These are phyloP conservation scores for Cladorrhinum sp. DNA, from an alignment of 2,329 filamentous ascomycete genomes.

Conservation along the genomic window DNA sequence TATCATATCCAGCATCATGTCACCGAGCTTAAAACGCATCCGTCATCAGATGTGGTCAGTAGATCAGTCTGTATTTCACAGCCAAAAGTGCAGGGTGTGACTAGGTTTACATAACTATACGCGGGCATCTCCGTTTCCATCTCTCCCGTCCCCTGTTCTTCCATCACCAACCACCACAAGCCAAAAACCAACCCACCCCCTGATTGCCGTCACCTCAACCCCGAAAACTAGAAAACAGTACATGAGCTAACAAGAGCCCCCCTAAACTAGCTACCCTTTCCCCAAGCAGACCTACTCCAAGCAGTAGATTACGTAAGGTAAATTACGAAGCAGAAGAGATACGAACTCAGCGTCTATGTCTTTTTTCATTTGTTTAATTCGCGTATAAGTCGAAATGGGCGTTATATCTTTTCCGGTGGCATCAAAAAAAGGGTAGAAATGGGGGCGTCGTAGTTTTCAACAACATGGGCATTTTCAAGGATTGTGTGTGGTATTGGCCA, in stretches of 20 bases:
- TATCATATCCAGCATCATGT: not conserved
- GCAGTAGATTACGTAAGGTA: slow-evolving; percentile 20
- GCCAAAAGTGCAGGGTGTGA: not conserved
- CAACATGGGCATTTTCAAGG: slow-evolving; percentile 24
- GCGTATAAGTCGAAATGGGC: slow-evolving; percentile 6
- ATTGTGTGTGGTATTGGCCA: slow-evolving; percentile 5
- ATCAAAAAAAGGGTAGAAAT: slow-evolving; percentile 11
- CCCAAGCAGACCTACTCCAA: slow-evolving; percentile 73
- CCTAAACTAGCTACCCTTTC: slow-evolving; percentile 64
- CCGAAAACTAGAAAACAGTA: not conserved
- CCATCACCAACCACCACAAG: not conserved
- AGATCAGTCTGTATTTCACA: slow-evolving; percentile 1
- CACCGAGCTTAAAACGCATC: not conserved
- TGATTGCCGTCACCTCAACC: not conserved
- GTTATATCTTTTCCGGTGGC: slow-evolving; percentile 7
- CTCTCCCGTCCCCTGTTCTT: not conserved
- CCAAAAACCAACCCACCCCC: too few species aligned
- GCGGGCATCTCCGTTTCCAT: not conserved
- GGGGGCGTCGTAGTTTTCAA: slow-evolving; percentile 31
- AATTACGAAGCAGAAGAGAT: not conserved
- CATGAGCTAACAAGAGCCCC: slow-evolving; percentile 6
- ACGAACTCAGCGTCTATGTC: not conserved
- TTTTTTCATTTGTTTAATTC: slow-evolving; percentile 9
- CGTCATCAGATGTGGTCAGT: not conserved
- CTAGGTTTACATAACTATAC: slow-evolving; percentile 1